Conservation (phyloP, 2,329 filamentous ascomycete genomes). For the Scleromitrula shiraiana region DNA sequence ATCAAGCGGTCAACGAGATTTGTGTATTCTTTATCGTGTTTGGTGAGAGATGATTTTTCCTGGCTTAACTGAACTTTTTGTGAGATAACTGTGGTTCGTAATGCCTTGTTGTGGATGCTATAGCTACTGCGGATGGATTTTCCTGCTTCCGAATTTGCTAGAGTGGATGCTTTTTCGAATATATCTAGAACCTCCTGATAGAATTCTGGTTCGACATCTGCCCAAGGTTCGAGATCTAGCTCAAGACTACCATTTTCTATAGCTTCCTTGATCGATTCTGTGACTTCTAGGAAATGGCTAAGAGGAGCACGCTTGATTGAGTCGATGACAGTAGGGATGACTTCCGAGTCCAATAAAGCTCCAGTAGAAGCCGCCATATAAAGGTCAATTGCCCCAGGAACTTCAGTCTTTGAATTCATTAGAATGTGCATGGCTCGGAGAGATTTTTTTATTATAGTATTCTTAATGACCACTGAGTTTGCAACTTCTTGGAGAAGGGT, state of each 20-base stretch:
- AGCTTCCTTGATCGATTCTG: slow-evolving; percentile 35
- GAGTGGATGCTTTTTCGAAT: slow-evolving; percentile 37
- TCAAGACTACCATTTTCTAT: slow-evolving; percentile 18
- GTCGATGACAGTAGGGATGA: slow-evolving; percentile 37
- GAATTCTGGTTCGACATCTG: slow-evolving; percentile 19
- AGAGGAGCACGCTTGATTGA: slow-evolving; percentile 54
- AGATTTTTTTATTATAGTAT: slow-evolving; percentile 35
- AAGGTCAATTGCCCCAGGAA: slow-evolving; percentile 34
- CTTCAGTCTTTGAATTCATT: slow-evolving; percentile 21
- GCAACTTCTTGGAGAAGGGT: slow-evolving; percentile 41
- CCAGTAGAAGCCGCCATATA: slow-evolving; percentile 55
- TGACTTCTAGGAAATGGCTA: slow-evolving; percentile 36
- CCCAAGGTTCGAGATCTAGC: slow-evolving; percentile 27
- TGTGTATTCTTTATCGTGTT: slow-evolving; percentile 65
- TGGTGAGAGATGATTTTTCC: slow-evolving; percentile 61
- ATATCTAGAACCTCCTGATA: slow-evolving; percentile 25
- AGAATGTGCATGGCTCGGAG: slow-evolving; percentile 43
- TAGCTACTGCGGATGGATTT: slow-evolving; percentile 64
- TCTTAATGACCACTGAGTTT: slow-evolving; percentile 28
- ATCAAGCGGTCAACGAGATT: slow-evolving; percentile 51
- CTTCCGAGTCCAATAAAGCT: slow-evolving; percentile 43
- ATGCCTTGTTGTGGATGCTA: slow-evolving; percentile 59
- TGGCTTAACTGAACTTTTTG: slow-evolving; percentile 75
- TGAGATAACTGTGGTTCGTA: slow-evolving; percentile 71
- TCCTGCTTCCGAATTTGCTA: slow-evolving; percentile 37